Evolutionary conservation across 1,284 basidiomycete species (phyloP).

Genomic region (Ganoderma resinaceum): DNA sequence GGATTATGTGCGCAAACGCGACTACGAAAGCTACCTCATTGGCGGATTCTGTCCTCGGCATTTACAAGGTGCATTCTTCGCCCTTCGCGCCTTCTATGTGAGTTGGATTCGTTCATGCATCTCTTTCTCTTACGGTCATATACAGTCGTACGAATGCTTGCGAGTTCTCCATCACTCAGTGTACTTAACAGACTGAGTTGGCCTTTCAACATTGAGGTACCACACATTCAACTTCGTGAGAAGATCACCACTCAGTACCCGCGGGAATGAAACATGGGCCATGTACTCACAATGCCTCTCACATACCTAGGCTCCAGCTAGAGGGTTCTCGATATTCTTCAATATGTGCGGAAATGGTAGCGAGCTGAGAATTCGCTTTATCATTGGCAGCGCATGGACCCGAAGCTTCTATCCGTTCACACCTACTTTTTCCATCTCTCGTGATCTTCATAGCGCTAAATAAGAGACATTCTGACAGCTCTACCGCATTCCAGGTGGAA

Average conservation of each 20-base stretch:
- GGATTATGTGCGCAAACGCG: conserved; percentile 73
- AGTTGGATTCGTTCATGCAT: conserved; percentile 56
- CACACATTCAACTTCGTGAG: background rate
- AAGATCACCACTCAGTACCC: background rate
- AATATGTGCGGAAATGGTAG: background rate
- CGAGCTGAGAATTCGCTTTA: background rate
- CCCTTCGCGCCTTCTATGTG: conserved; percentile 89
- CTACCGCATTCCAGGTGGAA: conserved; percentile 67
- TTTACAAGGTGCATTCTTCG: conserved; percentile 77
- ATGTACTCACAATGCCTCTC: background rate
- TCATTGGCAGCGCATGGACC: background rate
- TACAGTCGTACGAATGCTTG: background rate
- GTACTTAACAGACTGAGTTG: background rate
- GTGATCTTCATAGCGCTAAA: background rate
- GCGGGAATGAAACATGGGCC: background rate
- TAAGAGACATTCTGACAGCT: conserved; percentile 48
- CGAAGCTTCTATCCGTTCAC: background rate
- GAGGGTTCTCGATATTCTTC: background rate
- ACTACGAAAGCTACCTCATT: conserved; percentile 83
- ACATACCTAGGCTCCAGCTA: background rate
- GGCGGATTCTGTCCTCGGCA: conserved; percentile 80
- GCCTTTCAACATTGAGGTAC: background rate
- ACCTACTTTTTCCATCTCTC: conserved; percentile 1
- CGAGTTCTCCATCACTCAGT: background rate
- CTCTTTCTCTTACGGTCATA: conserved; percentile 1